These are phyloP conservation scores for Penicillium lagena DNA, from an alignment of 495 filamentous ascomycete species.

Conservation along the genomic window DNA sequence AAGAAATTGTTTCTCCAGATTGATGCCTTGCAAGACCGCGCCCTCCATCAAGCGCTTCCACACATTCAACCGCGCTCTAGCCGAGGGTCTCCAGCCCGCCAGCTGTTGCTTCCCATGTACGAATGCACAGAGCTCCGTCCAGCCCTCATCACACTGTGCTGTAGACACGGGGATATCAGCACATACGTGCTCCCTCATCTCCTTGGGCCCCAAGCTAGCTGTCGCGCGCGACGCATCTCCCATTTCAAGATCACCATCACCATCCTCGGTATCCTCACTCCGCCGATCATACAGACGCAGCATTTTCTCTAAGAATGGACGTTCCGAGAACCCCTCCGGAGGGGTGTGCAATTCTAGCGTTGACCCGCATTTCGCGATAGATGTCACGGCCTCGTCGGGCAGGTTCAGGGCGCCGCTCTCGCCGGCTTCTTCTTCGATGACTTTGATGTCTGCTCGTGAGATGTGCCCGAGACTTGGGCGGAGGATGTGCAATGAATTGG, in stretches of 20 bases:
- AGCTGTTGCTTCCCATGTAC: slow-evolving; percentile 18
- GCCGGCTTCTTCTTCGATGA: slow-evolving; percentile 17
- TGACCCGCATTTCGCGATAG: slow-evolving; percentile 65
- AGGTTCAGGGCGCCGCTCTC: slow-evolving; percentile 25
- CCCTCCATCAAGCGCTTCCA: slow-evolving; percentile 43
- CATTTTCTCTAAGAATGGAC: slow-evolving; percentile 25
- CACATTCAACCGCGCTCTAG: slow-evolving; percentile 31
- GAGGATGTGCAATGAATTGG: slow-evolving; percentile 75
- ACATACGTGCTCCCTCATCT: slow-evolving; percentile 22
- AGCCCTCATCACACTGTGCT: slow-evolving; percentile 38
- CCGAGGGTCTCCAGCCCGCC: slow-evolving; percentile 35
- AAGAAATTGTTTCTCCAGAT: slow-evolving; percentile 41
- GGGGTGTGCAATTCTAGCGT: slow-evolving; percentile 59
- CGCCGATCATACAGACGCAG: slow-evolving; percentile 28
- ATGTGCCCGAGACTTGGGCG: slow-evolving; percentile 38
- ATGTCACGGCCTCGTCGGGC: slow-evolving; percentile 36
- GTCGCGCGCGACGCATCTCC: slow-evolving; percentile 1
- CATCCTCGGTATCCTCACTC: slow-evolving; percentile 7
- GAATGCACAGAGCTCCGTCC: slow-evolving; percentile 45
- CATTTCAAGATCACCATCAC: slow-evolving; percentile 14
- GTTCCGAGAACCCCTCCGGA: slow-evolving; percentile 25
- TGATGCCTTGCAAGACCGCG: slow-evolving; percentile 35
- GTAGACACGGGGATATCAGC: slow-evolving; percentile 39
- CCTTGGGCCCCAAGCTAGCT: not conserved
- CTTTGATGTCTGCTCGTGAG: slow-evolving; percentile 22